Conservation (phyloP, 2,329 filamentous ascomycete species). For the Phoma sp. region DNA sequence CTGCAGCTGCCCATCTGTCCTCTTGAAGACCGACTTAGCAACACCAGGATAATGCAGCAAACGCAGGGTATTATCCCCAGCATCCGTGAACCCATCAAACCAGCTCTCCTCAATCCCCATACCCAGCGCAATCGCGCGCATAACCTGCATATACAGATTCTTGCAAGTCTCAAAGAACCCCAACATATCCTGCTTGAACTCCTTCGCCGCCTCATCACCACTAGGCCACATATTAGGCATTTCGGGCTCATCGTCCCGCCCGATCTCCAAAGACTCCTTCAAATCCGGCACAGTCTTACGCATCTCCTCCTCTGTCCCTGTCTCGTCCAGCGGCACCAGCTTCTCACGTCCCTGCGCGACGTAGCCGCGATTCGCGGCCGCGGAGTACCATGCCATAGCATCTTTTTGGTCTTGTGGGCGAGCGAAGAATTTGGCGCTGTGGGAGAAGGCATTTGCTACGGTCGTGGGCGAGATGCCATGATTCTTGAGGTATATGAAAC, state of each 20-base stretch:
- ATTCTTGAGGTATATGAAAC: slow-evolving; percentile 88
- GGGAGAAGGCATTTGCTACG: slow-evolving; percentile 66
- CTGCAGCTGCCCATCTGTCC: slow-evolving; percentile 72
- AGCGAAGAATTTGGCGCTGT: slow-evolving; percentile 48
- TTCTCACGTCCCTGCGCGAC: slow-evolving; percentile 53
- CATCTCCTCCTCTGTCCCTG: slow-evolving; percentile 44
- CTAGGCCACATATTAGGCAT: slow-evolving; percentile 80
- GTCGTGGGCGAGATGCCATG: slow-evolving; percentile 70
- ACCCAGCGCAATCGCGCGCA: slow-evolving; percentile 84
- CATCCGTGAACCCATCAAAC: slow-evolving; percentile 77
- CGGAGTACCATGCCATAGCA: slow-evolving; percentile 50
- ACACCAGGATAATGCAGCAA: slow-evolving; percentile 80
- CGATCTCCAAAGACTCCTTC: slow-evolving; percentile 68
- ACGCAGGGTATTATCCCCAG: slow-evolving; percentile 61
- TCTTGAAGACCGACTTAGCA: slow-evolving; percentile 66
- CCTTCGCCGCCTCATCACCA: slow-evolving; percentile 59
- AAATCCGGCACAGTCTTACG: slow-evolving; percentile 49
- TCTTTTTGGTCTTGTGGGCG: slow-evolving; percentile 48
- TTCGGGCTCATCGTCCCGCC: slow-evolving; percentile 63
- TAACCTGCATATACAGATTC: slow-evolving; percentile 74
- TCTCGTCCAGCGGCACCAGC: slow-evolving; percentile 45
- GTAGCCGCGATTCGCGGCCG: slow-evolving; percentile 58
- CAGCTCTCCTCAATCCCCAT: slow-evolving; percentile 73
- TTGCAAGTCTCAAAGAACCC: slow-evolving; percentile 78
- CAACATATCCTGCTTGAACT: slow-evolving; percentile 75